Percentiles rank a stretch among this genome's conserved stretches.
Conservation (phyloP, 306 rosid species). For the Ochetophila trinervis region DNA sequence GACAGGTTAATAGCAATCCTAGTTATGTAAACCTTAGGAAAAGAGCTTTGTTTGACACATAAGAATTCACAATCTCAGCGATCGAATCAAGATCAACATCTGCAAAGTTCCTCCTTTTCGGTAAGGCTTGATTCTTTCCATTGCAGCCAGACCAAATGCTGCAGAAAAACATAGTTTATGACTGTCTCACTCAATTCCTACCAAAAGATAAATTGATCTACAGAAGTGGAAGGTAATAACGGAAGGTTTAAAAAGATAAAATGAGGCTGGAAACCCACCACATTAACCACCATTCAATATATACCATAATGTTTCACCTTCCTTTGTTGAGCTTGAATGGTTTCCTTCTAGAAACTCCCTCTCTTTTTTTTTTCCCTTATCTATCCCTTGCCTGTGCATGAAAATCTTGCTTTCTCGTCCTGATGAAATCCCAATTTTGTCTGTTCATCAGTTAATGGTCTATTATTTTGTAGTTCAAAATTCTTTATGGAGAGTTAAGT, state of each 20-base stretch:
- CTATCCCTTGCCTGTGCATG: neutral
- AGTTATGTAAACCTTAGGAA: constrained; percentile 66
- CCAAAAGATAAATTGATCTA: neutral
- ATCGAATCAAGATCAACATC: constrained; percentile 69
- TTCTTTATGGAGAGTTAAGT: too few relatives aligned
- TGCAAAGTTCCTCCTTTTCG: constrained; percentile 68
- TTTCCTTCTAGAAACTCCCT: neutral
- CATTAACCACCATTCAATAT: neutral
- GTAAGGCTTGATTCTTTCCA: constrained; percentile 77
- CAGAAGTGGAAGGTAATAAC: neutral
- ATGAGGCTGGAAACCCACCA: neutral
- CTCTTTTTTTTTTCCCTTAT: neutral
- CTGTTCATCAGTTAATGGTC: neutral
- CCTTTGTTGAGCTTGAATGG: neutral
- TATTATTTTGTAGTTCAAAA: too few relatives aligned
- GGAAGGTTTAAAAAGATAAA: neutral
- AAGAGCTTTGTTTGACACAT: constrained; percentile 87
- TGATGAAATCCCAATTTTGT: neutral
- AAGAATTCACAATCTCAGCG: constrained; percentile 78
- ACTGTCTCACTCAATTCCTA: neutral
- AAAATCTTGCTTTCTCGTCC: neutral
- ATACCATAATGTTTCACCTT: neutral
- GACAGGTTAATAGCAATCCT: constrained; percentile 3
- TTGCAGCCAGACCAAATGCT: constrained; percentile 88
- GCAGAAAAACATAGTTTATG: constrained; percentile 21